A percentile compares a stretch with the other conserved stretches of the same genome.
phyloP scores from a whole-genome alignment of 225 moss, liverwort and hornwort species.

The Pseudisothecium myosuroides region DNA sequence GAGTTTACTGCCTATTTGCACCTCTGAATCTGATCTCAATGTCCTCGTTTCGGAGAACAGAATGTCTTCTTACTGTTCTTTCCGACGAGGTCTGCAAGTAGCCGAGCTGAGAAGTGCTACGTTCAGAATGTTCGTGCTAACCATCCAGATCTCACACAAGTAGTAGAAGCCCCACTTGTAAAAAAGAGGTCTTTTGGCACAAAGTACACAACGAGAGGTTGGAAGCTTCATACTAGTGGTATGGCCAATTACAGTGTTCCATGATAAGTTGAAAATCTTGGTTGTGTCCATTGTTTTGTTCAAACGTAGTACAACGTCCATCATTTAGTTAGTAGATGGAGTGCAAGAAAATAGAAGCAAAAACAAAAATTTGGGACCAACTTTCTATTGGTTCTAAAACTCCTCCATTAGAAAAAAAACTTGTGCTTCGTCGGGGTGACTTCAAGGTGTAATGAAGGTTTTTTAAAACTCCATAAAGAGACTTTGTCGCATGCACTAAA shows the following conservation, averaged over 20 bases:
- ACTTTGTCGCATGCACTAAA: background rate
- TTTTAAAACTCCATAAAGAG: no score
- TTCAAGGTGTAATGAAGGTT: background rate
- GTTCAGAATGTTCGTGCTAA: background rate
- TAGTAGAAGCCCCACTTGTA: background rate
- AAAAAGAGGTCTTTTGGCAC: no score
- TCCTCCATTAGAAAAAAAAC: background rate
- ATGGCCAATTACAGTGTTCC: no score
- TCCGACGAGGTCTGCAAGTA: background rate
- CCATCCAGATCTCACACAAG: background rate
- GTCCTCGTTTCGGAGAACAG: background rate
- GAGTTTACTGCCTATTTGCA: background rate
- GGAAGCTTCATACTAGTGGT: fast-evolving
- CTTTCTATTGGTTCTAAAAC: background rate
- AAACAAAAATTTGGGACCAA: fast-evolving
- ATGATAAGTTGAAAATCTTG: fast-evolving
- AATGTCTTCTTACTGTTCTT: background rate
- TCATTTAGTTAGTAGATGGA: background rate
- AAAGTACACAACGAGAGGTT: background rate
- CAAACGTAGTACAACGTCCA: fast-evolving
- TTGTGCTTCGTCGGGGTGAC: fast-evolving
- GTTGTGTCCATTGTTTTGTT: background rate
- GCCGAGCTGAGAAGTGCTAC: background rate
- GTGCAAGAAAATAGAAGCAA: background rate
- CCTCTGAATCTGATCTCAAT: background rate